Percentiles rank a stretch among this genome's conserved stretches.
Conservation (phyloP, 2,329 filamentous ascomycete species). For the Endocalyx cinctus region DNA sequence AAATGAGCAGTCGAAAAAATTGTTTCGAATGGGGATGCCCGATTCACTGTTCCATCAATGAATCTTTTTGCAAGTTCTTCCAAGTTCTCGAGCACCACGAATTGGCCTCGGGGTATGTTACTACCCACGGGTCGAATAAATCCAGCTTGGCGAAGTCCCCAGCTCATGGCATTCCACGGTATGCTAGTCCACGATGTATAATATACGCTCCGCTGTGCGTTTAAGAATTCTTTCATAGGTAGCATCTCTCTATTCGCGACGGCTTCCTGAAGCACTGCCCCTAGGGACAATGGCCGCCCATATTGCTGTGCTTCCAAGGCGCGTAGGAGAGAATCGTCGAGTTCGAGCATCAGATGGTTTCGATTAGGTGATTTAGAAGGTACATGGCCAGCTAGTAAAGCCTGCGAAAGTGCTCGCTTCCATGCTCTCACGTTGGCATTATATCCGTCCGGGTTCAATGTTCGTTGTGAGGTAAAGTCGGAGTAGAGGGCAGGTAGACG, state of each 20-base stretch:
- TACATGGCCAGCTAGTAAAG: constrained; percentile 55
- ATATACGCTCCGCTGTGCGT: constrained; percentile 66
- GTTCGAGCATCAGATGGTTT: constrained; percentile 47
- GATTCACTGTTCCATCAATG: constrained; percentile 36
- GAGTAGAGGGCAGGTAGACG: constrained; percentile 84
- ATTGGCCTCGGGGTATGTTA: constrained; percentile 54
- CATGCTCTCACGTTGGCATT: constrained; percentile 74
- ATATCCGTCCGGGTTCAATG: constrained; percentile 81
- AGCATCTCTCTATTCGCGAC: constrained; percentile 65
- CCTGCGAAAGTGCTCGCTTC: constrained; percentile 68
- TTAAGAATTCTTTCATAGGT: constrained; percentile 64
- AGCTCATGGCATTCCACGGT: constrained; percentile 67
- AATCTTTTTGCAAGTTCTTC: constrained; percentile 56
- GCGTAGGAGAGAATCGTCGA: constrained; percentile 61
- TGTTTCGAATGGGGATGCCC: constrained; percentile 54
- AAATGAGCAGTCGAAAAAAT: constrained; percentile 66
- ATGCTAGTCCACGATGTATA: constrained; percentile 62
- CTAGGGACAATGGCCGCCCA: constrained; percentile 76
- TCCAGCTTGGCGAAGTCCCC: constrained; percentile 69
- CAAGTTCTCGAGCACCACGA: constrained; percentile 61
- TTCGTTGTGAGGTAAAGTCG: constrained; percentile 71
- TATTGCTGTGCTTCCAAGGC: constrained; percentile 72
- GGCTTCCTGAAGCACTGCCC: constrained; percentile 72
- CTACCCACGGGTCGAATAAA: constrained; percentile 45
- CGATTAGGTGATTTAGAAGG: constrained; percentile 37